Percentiles rank a stretch among this genome's conserved stretches.
Conservation (phyloP, 352 stramenopile species). For the Phytopythium chamaehyphon region DNA sequence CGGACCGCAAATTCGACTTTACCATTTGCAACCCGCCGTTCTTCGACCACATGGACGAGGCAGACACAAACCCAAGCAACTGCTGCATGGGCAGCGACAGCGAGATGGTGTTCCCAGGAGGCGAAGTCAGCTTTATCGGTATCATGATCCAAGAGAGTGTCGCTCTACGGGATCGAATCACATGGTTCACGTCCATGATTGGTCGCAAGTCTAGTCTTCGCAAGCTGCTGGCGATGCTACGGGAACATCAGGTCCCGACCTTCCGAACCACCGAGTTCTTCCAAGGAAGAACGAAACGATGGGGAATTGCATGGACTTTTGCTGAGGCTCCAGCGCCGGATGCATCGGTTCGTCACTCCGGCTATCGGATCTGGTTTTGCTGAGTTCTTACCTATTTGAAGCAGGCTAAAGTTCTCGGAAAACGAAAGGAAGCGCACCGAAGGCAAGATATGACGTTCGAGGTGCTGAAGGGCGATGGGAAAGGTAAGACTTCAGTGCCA, state of each 20-base stretch:
- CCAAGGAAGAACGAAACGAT: slow-evolving; percentile 90
- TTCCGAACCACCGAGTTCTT: slow-evolving; percentile 93
- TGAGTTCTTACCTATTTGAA: neutral
- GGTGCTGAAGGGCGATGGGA: slow-evolving; percentile 20
- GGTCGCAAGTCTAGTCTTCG: slow-evolving; percentile 91
- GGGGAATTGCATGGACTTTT: slow-evolving; percentile 95
- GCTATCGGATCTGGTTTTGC: neutral
- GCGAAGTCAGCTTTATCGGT: slow-evolving; percentile 93
- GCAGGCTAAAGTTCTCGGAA: slow-evolving; percentile 77
- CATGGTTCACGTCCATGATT: slow-evolving; percentile 95
- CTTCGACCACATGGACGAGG: slow-evolving; percentile 80
- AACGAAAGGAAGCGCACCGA: slow-evolving; percentile 74
- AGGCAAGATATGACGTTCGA: slow-evolving; percentile 51
- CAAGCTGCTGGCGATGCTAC: slow-evolving; percentile 83
- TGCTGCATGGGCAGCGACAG: slow-evolving; percentile 66
- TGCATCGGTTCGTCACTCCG: slow-evolving; percentile 39
- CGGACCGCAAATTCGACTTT: slow-evolving; percentile 73
- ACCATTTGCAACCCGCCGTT: slow-evolving; percentile 98
- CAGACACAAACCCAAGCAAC: slow-evolving; percentile 70
- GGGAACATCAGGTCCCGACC: slow-evolving; percentile 56
- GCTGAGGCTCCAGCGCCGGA: slow-evolving; percentile 18
- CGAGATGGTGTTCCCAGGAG: slow-evolving; percentile 88
- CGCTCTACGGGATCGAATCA: slow-evolving; percentile 57
- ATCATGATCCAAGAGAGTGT: slow-evolving; percentile 93
- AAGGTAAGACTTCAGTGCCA: slow-evolving; percentile 9